These are phyloP conservation scores for Edaphochlamys debaryana DNA, from an alignment of 139 green algal species.

Conservation along the genomic window DNA sequence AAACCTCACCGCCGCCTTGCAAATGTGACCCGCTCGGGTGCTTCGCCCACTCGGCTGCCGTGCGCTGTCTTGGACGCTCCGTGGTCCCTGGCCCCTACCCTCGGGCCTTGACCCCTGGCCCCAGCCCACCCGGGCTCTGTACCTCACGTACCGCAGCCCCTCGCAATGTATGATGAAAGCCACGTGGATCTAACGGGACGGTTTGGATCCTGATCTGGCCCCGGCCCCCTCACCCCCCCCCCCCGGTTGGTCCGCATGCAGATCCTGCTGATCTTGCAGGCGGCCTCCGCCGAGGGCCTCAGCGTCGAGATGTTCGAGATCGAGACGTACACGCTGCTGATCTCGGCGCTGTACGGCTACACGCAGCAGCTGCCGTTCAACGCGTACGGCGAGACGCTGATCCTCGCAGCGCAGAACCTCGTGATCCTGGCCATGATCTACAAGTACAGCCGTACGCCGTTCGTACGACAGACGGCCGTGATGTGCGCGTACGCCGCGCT, in stretches of 20 bases:
- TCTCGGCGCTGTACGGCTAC: conserved; percentile 78
- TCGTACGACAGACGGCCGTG: conserved; percentile 5
- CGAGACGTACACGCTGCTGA: conserved; percentile 73
- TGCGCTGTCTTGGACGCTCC: no score
- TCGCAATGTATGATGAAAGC: no score
- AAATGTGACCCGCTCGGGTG: no score
- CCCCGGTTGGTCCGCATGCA: conserved; percentile 37
- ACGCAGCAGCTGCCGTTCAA: conserved; percentile 77
- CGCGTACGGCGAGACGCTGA: conserved; percentile 77
- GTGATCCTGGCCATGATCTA: conserved; percentile 82
- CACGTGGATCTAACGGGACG: no score
- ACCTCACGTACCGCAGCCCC: no score
- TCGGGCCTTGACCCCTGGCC: no score
- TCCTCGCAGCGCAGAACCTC: conserved; percentile 70
- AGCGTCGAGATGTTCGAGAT: conserved; percentile 77
- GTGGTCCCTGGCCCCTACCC: no score
- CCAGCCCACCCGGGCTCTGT: no score
- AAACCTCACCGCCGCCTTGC: no score
- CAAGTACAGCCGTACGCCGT: conserved; percentile 52
- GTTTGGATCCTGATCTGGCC: no score
- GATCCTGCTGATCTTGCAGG: conserved; percentile 64
- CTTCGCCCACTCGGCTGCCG: no score
- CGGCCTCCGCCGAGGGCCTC: conserved; percentile 75
- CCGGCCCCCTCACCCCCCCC: background rate
- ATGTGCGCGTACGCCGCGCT: conserved; percentile 26